Conservation (phyloP, 495 filamentous ascomycete genomes). For the Beverwykella pulmonaria region DNA sequence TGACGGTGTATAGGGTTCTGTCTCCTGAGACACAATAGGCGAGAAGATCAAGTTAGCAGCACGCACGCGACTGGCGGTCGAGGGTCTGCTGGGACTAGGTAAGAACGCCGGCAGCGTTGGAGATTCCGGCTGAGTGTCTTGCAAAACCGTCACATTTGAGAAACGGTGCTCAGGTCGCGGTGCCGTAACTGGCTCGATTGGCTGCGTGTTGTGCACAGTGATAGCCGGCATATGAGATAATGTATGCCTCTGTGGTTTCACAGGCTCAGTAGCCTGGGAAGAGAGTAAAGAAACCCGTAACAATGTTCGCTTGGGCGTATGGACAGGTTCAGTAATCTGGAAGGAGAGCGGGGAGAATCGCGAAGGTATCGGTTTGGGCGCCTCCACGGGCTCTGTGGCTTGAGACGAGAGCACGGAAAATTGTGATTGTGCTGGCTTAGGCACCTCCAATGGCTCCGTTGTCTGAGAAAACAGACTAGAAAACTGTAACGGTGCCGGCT, state of each 20-base stretch:
- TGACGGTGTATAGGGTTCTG: conserved; percentile 27
- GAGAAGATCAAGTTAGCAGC: conserved; percentile 14
- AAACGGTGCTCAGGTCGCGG: conserved; percentile 11
- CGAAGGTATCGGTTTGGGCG: conserved; percentile 36
- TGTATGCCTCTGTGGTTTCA: conserved; percentile 4
- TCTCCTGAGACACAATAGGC: conserved; percentile 23
- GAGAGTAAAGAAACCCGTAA: conserved; percentile 8
- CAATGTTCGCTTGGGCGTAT: conserved; percentile 10
- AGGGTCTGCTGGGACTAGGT: conserved; percentile 26
- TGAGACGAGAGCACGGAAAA: conserved; percentile 18
- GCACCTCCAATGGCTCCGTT: conserved; percentile 53
- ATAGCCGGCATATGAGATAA: conserved; percentile 18
- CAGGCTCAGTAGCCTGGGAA: conserved; percentile 17
- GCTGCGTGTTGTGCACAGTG: conserved; percentile 32
- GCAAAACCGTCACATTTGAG: conserved; percentile 32
- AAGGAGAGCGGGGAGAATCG: conserved; percentile 55
- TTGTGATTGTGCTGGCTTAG: conserved; percentile 7
- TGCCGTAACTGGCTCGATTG: conserved; percentile 3
- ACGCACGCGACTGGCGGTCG: conserved; percentile 12
- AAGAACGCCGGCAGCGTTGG: conserved; percentile 29
- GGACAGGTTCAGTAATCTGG: conserved; percentile 55
- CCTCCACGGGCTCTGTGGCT: conserved; percentile 25
- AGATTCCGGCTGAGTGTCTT: conserved; percentile 36
- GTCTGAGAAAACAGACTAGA: conserved; percentile 55
- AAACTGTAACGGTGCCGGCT: conserved; percentile 45